Conservation (phyloP, 352 stramenopile species). For the Pythium diclinum region DNA sequence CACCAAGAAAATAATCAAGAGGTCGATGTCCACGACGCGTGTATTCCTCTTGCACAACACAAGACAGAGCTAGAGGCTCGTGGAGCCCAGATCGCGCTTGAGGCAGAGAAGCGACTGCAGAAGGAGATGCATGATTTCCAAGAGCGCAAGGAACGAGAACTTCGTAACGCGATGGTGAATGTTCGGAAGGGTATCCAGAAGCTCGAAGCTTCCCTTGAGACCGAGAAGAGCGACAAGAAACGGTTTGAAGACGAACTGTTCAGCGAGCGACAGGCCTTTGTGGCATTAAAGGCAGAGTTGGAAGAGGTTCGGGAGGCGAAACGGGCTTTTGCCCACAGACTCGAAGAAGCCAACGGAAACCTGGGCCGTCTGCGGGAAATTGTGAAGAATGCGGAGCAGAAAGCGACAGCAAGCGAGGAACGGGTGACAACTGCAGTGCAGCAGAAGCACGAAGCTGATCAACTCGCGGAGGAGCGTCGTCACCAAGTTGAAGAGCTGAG, state of each 20-base stretch:
- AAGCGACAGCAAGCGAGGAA: constrained; percentile 33
- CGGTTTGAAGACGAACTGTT: constrained; percentile 48
- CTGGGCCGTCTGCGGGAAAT: constrained; percentile 54
- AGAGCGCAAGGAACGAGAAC: constrained; percentile 59
- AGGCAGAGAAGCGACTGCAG: constrained; percentile 49
- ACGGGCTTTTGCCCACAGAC: constrained; percentile 39
- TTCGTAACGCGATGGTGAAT: constrained; percentile 68
- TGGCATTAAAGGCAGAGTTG: constrained; percentile 48
- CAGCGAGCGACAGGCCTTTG: constrained; percentile 49
- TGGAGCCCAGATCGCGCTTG: constrained; percentile 50
- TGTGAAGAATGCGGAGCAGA: constrained; percentile 35
- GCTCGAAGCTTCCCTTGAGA: constrained; percentile 46
- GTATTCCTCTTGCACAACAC: constrained; percentile 50
- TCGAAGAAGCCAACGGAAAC: constrained; percentile 72
- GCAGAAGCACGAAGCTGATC: constrained; percentile 5
- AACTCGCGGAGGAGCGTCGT: not conserved
- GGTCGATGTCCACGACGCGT: constrained; percentile 21
- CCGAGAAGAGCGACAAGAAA: constrained; percentile 48
- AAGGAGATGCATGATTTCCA: constrained; percentile 60
- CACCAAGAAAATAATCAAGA: constrained; percentile 17
- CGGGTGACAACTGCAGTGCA: constrained; percentile 22
- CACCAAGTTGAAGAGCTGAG: not conserved
- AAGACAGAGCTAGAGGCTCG: constrained; percentile 48
- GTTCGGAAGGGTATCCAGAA: constrained; percentile 73
- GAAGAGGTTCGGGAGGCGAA: constrained; percentile 51